Evolutionary conservation across 352 stramenopile genomes (phyloP), one percentile per base, ranked within the genome.

Genomic region (Aphanomyces cochlioides): DNA sequence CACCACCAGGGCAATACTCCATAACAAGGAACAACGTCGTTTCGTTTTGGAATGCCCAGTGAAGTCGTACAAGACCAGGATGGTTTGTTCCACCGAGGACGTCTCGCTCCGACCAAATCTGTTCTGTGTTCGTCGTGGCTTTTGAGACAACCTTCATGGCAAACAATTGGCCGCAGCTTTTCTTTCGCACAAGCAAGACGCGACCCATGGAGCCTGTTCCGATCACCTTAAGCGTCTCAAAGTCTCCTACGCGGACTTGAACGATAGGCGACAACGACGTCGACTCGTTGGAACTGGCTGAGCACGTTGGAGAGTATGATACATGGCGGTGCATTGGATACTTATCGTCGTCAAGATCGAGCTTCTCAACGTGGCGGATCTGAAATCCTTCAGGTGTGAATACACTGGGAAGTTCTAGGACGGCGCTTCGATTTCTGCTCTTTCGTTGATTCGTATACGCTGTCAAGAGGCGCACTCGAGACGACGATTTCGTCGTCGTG

Each of bases 201-300:
- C 85, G 84, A 0, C 89, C 90, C 76, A 95, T 96, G 8, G 83
- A 89, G 5, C 90, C 90, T 13, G 94, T 85, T 38, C 90, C 90
- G 47, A 97, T 89, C 50, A 95, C 87, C 69, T 95, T 96, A 36
- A 97, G 73, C 43, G 85, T 80, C 54, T 90, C 87, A 69, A 97
- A 97, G 69, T 96, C 89, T n/a, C 77, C 74, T 4, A 83, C 47
- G 17, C 47, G 65, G 7, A 82, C 57, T 59, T 78, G 74, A 7
- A 58, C 8, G 5, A 43, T 28, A 36, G 36, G 36, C 13, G 39
- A 50, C 19, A 58, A 12, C 7, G 43, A 40, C 38, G 64, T n/a
- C 5, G 64, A 70, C n/a, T 40, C 64, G 1, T 12, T 63, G 4
- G 64, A 70, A 28, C 47, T 70, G 3, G n/a, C n/a, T 7, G 64